Evolutionary conservation across 345 rosid species (phyloP).

Genomic region (Eucalyptus brandiana): DNA sequence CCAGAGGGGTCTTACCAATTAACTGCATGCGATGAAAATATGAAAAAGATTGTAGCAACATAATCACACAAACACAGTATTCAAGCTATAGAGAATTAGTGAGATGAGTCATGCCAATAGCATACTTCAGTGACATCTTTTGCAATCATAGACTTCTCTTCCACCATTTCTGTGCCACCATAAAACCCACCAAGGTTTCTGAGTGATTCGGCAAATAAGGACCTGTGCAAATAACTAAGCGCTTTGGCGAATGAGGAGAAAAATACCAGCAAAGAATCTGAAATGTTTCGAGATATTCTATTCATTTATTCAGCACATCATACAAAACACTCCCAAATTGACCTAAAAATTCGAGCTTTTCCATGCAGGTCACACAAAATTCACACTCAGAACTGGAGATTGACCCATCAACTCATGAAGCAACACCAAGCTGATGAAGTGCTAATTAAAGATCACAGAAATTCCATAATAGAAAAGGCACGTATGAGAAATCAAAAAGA

Average conservation of each 20-base stretch:
- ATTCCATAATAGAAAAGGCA: background rate
- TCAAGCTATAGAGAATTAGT: background rate
- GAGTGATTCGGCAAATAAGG: background rate
- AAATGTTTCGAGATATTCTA: fast-evolving
- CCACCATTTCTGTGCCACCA: background rate
- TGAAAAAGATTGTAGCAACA: background rate
- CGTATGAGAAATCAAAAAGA: background rate
- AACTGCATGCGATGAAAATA: conserved; percentile 13
- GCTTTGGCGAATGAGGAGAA: background rate
- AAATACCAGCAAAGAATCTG: background rate
- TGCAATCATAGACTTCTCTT: conserved; percentile 33
- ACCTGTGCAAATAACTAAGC: background rate
- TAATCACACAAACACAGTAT: background rate
- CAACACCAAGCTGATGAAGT: background rate
- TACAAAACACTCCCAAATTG: background rate
- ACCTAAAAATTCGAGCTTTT: background rate
- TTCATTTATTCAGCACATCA: background rate
- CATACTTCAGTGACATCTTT: conserved; percentile 60
- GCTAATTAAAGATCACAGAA: background rate
- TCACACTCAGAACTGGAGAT: background rate
- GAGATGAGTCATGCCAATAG: background rate
- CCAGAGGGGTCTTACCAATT: conserved; percentile 76
- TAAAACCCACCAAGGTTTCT: background rate
- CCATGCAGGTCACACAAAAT: background rate
- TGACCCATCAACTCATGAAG: background rate